Evolutionary conservation across 1,284 basidiomycete species (phyloP).

Genomic region (Trametes hirsuta): DNA sequence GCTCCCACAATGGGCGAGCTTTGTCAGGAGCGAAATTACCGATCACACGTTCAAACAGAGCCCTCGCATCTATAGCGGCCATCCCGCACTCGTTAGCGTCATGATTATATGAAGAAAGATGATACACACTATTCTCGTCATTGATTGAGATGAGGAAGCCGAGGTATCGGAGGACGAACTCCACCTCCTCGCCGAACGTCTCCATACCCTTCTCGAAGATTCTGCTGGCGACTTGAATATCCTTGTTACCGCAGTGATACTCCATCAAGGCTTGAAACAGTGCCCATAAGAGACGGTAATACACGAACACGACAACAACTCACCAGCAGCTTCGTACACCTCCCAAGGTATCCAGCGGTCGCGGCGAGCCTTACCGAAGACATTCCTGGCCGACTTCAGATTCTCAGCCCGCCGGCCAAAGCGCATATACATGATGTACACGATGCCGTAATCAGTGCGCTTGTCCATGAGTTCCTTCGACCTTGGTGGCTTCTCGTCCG

Average conservation of each 20-base stretch:
- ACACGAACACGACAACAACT: slow-evolving; percentile 31
- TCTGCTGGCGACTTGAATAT: slow-evolving; percentile 81
- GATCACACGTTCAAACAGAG: slow-evolving; percentile 91
- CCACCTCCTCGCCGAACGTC: slow-evolving; percentile 80
- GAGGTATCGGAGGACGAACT: slow-evolving; percentile 89
- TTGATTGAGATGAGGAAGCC: slow-evolving; percentile 94
- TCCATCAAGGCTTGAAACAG: slow-evolving; percentile 82
- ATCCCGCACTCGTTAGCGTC: slow-evolving; percentile 8
- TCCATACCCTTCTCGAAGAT: slow-evolving; percentile 97
- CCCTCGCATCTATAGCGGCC: slow-evolving; percentile 78
- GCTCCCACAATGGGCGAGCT: slow-evolving; percentile 90
- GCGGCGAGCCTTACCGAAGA: slow-evolving; percentile 87
- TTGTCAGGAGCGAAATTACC: slow-evolving; percentile 79
- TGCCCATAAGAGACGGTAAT: not conserved
- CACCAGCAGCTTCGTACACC: slow-evolving; percentile 91
- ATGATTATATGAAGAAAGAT: not conserved
- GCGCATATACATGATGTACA: slow-evolving; percentile 90
- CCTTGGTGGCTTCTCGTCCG: slow-evolving; percentile 51
- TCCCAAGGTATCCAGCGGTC: slow-evolving; percentile 91
- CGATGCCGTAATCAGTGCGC: slow-evolving; percentile 68
- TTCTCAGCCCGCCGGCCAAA: slow-evolving; percentile 89
- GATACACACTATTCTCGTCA: slow-evolving; percentile 85
- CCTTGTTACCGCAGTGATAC: slow-evolving; percentile 88
- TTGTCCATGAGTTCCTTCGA: slow-evolving; percentile 61
- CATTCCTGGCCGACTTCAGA: slow-evolving; percentile 73